Conservation (phyloP, 176 grass and related monocot genomes). For the Canna indica region DNA sequence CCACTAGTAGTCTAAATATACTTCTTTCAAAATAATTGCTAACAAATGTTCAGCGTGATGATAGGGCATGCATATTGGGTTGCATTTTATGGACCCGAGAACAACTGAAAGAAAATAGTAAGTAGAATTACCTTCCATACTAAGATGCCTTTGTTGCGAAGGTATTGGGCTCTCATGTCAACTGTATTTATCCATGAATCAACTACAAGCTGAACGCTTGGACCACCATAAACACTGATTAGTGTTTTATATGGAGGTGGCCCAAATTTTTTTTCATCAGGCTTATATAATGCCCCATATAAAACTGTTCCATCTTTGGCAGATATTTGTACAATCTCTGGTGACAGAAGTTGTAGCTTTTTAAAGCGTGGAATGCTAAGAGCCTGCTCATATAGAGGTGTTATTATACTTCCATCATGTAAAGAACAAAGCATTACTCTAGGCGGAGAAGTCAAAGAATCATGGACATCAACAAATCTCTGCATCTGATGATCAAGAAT, state of each 20-base stretch:
- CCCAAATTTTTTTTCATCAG: conserved; percentile 77
- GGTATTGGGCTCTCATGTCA: conserved; percentile 97
- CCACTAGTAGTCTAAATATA: background rate
- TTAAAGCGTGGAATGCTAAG: conserved; percentile 43
- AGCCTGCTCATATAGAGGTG: conserved; percentile 74
- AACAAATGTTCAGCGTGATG: background rate
- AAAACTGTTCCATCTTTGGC: conserved; percentile 68
- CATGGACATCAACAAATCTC: conserved; percentile 87
- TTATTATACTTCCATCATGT: conserved; percentile 75
- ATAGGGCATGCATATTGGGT: background rate
- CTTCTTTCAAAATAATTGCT: background rate
- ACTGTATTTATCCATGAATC: conserved; percentile 96
- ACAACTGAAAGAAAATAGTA: background rate
- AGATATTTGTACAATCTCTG: conserved; percentile 73
- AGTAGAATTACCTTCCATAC: conserved; percentile 88
- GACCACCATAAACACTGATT: conserved; percentile 82
- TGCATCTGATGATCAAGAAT: conserved; percentile 92
- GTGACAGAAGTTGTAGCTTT: conserved; percentile 63
- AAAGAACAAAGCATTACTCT: conserved; percentile 74
- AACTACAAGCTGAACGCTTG: conserved; percentile 74
- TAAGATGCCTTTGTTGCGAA: conserved; percentile 86
- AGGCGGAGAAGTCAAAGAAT: conserved; percentile 72
- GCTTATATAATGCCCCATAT: conserved; percentile 79
- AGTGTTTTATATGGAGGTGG: conserved; percentile 89
- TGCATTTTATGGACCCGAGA: background rate